Evolutionary conservation across 108 stramenopile genomes (phyloP), one percentile per base, ranked within the genome.

Genomic region (Mediolabrus comicus): DNA sequence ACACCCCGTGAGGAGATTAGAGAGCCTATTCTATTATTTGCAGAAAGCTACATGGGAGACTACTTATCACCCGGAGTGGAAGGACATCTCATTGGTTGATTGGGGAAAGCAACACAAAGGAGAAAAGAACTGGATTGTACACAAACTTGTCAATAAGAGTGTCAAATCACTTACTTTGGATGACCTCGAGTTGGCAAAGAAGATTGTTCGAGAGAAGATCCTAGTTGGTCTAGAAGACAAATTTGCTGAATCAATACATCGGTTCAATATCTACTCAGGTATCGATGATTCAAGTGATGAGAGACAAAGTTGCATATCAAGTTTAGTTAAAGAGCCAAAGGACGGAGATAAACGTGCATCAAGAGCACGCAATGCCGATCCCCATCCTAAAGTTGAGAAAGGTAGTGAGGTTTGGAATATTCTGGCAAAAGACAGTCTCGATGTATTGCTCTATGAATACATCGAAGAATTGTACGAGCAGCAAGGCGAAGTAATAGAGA

Each of bases 401-500:
- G 53, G 28, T 24, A 71, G 49, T 71, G 67, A 71, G 17, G 66
- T 69, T 25, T 78, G 26, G 59, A 19, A 78, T 52, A 41, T 36
- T 19, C 35, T 81, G 26, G 59, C 74, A 30, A 16, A 75, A 32
- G 63, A 39, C 19, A 76, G 27, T 8, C 41, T 67, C 17, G 80
- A 81, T 66, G 58, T 81, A 33, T 46, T 54, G 22, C 61, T 81
- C 7, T 81, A 76, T 49, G 54, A 72, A 36, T 81, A 66, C 32
- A 59, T 60, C 12, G 56, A 58, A 34, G 68, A 32, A 2, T 10
- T 80, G 2, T 80, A 62, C 56, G 33, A 74, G 25, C 30, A 70
- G 0, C 60, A 79, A 43, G 32, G 29, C 5, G 13, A 39, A 14
- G 10, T 28, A n/a, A 33, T 29, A 49, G 58, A 28, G 4, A 19